Evolutionary conservation across 768 basidiomycete species (phyloP), one percentile per base, ranked within the genome.

Genomic region (Phaffia australis): DNA sequence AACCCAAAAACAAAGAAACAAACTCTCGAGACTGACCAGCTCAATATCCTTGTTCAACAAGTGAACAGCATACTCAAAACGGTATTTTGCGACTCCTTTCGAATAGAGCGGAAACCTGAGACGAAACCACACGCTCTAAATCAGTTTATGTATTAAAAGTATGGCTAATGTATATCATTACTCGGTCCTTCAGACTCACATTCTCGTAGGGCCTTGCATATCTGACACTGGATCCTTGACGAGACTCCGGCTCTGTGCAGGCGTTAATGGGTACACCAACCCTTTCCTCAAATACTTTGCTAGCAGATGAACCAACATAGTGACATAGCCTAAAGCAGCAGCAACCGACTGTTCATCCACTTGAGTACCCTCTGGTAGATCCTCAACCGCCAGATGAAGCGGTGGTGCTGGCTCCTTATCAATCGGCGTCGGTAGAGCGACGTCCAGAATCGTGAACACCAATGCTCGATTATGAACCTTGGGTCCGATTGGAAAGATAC

Each of bases 11-110:
- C 48, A 21, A 61, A 54, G 35, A 62, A 42, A 42, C 52, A 35
- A 9, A 71, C 18, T 51, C 50, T 51, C 18, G 48, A 14, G 30
- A 50, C 81, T 69, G 70, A 93, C 92, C 83, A 92, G 81, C 78
- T 99, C 94, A 70, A 99, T 92, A 76, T 99, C 82, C 77, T 98
- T 99, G 79, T 99, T 99, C 42, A 98, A 80, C 51, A 99, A 77
- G 76, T 92, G 98, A 4, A 98, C 94, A 3, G 86, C 95, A 78
- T 98, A 99, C 76, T 98, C 94, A 73, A 94, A 99, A 29, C 95
- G 82, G 77, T 97, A 98, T 52, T 87, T 87, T 74, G 98, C 95
- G 66, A 97, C 93, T 5, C 93, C 92, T 77, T 84, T 88, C 1
- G 89, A 86, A 76, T 90, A 99, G 35, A 99, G 78, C 21, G 95